Percentiles rank a stretch among this genome's conserved stretches.
phyloP scores from a whole-genome alignment of 306 rosid genomes.

The Citrullus amarus region DNA sequence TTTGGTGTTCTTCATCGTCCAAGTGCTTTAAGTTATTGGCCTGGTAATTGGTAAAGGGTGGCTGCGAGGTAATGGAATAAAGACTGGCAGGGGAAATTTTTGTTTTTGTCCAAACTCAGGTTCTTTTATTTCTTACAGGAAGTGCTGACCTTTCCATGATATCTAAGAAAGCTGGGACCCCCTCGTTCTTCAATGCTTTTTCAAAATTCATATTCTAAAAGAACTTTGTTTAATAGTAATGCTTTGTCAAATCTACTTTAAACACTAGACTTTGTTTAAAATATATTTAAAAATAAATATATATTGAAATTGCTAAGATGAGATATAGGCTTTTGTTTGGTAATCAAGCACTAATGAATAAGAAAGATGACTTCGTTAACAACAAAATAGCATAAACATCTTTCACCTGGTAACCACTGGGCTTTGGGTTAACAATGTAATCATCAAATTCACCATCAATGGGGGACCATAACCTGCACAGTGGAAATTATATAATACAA shows the following conservation, averaged over 20 bases:
- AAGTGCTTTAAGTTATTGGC: neutral
- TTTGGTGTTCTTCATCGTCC: neutral
- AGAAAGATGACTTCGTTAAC: neutral
- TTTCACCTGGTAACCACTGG: conserved; percentile 95
- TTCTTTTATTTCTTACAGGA: neutral
- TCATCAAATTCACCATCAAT: conserved; percentile 97
- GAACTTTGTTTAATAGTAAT: too few species aligned
- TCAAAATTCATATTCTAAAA: neutral
- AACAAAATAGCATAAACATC: neutral
- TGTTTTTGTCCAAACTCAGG: neutral
- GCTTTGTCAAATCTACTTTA: neutral
- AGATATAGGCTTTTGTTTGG: neutral
- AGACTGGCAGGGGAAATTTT: neutral
- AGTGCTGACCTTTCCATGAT: neutral
- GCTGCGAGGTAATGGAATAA: neutral
- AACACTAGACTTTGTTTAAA: neutral
- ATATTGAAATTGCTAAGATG: neutral
- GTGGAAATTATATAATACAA: neutral
- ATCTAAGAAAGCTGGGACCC: neutral
- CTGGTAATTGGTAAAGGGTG: neutral
- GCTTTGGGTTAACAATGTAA: conserved; percentile 89
- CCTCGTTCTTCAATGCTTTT: neutral
- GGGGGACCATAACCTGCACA: conserved; percentile 75
- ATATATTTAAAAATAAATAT: neutral
- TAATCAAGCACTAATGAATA: neutral